Evolutionary conservation across 2,329 filamentous ascomycete genomes (phyloP).

Genomic region (Colletotrichum sp.): DNA sequence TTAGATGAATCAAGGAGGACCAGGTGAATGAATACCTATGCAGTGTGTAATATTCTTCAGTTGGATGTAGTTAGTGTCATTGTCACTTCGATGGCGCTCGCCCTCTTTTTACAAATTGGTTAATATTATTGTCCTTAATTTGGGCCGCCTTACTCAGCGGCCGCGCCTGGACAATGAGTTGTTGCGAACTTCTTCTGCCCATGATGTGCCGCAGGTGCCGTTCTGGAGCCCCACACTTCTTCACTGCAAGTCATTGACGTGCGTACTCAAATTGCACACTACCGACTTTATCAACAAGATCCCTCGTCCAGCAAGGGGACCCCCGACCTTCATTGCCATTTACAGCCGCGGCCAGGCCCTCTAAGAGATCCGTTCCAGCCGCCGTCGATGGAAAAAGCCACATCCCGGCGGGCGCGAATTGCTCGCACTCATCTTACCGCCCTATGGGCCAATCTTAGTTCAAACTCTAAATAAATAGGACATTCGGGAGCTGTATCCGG

Average conservation of each 20-base stretch:
- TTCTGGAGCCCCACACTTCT: too few relatives aligned
- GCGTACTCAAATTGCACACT: too few relatives aligned
- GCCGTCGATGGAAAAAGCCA: too few relatives aligned
- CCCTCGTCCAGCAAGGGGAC: background rate
- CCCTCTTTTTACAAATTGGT: background rate
- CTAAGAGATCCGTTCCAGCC: background rate
- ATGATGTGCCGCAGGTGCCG: background rate
- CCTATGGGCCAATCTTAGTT: background rate
- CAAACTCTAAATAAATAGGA: background rate
- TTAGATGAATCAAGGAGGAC: too few relatives aligned
- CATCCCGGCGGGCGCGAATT: too few relatives aligned
- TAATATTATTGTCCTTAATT: too few relatives aligned
- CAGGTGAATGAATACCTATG: too few relatives aligned
- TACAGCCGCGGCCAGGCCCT: accelerated
- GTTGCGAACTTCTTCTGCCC: background rate
- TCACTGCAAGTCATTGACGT: too few relatives aligned
- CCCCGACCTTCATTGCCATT: background rate
- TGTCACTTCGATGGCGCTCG: accelerated
- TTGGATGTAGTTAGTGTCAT: accelerated
- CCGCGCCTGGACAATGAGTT: background rate
- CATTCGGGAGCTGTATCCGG: background rate
- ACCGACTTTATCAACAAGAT: background rate
- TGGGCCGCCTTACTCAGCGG: background rate
- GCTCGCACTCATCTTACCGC: background rate
- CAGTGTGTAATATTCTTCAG: too few relatives aligned